phyloP scores from a whole-genome alignment of 2,329 filamentous ascomycete species.

The Ophiostoma perfectum region DNA sequence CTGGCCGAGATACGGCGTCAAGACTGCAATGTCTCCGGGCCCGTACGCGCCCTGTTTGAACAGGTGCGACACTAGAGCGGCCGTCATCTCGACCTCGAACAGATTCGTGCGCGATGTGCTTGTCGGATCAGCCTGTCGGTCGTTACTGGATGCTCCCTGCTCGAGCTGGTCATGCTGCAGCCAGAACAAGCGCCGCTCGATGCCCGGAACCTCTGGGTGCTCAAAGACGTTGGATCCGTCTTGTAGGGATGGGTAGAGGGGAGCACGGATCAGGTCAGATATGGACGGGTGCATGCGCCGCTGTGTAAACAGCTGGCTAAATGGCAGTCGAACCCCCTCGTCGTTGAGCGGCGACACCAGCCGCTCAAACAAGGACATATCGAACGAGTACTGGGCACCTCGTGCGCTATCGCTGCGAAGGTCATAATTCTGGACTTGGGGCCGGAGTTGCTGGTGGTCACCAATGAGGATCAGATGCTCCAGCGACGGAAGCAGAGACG shows the following conservation, averaged over 20 bases:
- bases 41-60: constrained; percentile 58
- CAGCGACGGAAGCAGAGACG: constrained; percentile 52
- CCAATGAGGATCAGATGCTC: constrained; percentile 61
- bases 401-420: constrained; percentile 47
- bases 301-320: constrained; percentile 49
- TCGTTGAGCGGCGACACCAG: constrained; percentile 25
- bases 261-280: constrained; percentile 50
- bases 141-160: constrained; percentile 33
- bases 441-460: constrained; percentile 58
- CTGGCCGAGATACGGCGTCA: constrained; percentile 62
- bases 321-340: constrained; percentile 26
- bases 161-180: constrained; percentile 52
- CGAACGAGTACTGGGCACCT: constrained; percentile 49
- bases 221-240: constrained; percentile 41
- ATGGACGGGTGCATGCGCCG: constrained; percentile 62
- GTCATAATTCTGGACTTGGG: constrained; percentile 50
- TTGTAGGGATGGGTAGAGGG: constrained; percentile 51
- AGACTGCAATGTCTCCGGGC: constrained; percentile 59
- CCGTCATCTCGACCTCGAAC: constrained; percentile 60
- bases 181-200: constrained; percentile 55
- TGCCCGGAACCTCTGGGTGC: constrained; percentile 48
- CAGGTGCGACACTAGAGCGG: constrained; percentile 59
- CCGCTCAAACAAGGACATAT: constrained; percentile 58
- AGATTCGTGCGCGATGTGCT: constrained; percentile 48
- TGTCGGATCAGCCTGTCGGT: constrained; percentile 19